phyloP scores from a whole-genome alignment of 805 yeast species.

The Candida anglica region DNA sequence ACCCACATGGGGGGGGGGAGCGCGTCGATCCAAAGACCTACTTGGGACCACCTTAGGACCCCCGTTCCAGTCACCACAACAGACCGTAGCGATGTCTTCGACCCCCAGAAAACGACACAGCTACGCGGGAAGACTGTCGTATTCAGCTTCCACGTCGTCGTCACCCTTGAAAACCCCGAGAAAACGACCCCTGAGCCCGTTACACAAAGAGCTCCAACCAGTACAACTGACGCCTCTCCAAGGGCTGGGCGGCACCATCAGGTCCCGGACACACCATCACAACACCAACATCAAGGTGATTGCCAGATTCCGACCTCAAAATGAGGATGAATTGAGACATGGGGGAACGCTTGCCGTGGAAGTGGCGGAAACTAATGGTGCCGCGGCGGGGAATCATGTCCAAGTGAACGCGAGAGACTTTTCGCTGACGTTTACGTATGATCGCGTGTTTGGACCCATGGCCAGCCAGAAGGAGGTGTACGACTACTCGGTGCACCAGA shows the following conservation, averaged over 20 bases:
- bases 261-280: background rate
- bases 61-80: no score
- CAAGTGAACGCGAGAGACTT: constrained; percentile 22
- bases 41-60: no score
- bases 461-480: constrained; percentile 57
- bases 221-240: no score
- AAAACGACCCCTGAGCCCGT: no score
- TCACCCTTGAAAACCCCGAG: no score
- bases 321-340: constrained; percentile 22
- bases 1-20: no score
- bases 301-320: constrained; percentile 67
- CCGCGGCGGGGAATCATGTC: constrained; percentile 24
- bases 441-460: constrained; percentile 53
- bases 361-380: constrained; percentile 17
- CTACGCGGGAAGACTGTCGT: no score
- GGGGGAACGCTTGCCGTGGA: constrained; percentile 14
- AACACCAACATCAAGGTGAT: constrained; percentile 56
- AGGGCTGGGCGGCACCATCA: no score
- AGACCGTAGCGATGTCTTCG: background rate
- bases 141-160: no score
- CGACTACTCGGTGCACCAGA: constrained; percentile 52
- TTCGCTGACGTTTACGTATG: constrained; percentile 51
- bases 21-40: no score
- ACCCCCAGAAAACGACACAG: constrained; percentile 5
- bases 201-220: no score